A percentile compares a stretch with the other conserved stretches of the same genome.
Evolutionary conservation across 1,284 basidiomycete species (phyloP).

Genomic region (Pseudozyma pruni): DNA sequence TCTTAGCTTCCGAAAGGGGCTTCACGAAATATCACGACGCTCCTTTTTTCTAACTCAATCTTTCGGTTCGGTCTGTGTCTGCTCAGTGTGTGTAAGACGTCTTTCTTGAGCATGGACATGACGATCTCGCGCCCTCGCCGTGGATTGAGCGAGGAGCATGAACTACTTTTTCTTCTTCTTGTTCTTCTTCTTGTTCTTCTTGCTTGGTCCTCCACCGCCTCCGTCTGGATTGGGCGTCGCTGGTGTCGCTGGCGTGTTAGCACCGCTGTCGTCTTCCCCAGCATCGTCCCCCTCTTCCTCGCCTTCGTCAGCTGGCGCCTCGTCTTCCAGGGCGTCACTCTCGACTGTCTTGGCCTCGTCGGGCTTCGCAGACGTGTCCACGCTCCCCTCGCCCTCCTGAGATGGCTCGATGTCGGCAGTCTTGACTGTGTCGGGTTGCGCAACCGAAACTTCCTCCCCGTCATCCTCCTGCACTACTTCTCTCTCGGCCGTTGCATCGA

Average conservation of each 20-base stretch:
- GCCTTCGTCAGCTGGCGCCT: conserved; percentile 11
- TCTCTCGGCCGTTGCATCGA: neutral
- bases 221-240: conserved; percentile 21
- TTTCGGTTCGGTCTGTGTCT: neutral
- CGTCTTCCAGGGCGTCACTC: conserved; percentile 2
- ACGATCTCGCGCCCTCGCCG: too few relatives aligned
- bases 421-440: neutral
- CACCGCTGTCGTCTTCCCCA: conserved; percentile 8
- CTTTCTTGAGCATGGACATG: too few relatives aligned
- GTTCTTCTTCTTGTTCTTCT: conserved; percentile 26
- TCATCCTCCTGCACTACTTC: neutral
- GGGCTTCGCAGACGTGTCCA: neutral
- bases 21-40: conserved; percentile 31
- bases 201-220: conserved; percentile 1
- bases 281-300: conserved; percentile 15
- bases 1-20: conserved; percentile 2
- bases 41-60: conserved; percentile 7
- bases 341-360: neutral
- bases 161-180: conserved; percentile 47
- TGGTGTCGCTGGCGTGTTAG: conserved; percentile 15
- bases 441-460: neutral
- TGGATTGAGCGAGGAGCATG: neutral
- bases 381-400: neutral
- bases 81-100: neutral
- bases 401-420: too few relatives aligned